Evolutionary conservation across 2,329 filamentous ascomycete species (phyloP), one percentile per base, ranked within the genome.

Genomic region (Cercospora sojina): DNA sequence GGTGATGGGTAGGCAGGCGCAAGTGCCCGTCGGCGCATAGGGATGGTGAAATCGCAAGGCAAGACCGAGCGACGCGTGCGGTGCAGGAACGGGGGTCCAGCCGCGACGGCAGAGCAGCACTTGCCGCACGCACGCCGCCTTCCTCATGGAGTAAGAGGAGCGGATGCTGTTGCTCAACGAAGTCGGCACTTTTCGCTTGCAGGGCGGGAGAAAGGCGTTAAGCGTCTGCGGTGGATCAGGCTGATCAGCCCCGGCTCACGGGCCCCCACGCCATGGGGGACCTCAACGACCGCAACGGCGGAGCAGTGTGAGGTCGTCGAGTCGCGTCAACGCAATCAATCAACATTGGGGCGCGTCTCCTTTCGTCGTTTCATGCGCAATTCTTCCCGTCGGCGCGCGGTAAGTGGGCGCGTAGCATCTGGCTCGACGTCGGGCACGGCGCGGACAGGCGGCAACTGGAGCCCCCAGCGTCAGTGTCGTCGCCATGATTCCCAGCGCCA

Each of bases 81-180:
- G 47, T 27, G 47, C 47, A 23, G 47, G 23, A 27, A 12, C n/a
- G 43, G 27, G 32, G 35, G 47, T 25, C 43, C 47, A 38, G 59
- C 59, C 43, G 47, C 29, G 35, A 32, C 57, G 35, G 31, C 31
- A 59, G 23, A 32, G 27, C 13, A 43, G 47, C 59, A 49, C 43
- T 47, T 51, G 41, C 59, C 25, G 41, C 23, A 18, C 25, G 38
- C 59, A 18, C 25, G 38, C 59, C 59, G 49, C 27, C 47, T 62
- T 5, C 16, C 59, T 51, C 43, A 60, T 47, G 58, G 58, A 60
- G 58, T 16, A 60, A 43, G 58, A 47, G 29, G 41, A 55, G 20
- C 59, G 47, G 59, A 5, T 23, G 35, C 5, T 62, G 59, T 20
- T 31, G 16, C 27, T 38, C 13, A 9, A 41, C 25, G 29, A 31